Base-by-base conservation (phyloP, 73 alveolate species). In the Paramecium sonneborni region DNA sequence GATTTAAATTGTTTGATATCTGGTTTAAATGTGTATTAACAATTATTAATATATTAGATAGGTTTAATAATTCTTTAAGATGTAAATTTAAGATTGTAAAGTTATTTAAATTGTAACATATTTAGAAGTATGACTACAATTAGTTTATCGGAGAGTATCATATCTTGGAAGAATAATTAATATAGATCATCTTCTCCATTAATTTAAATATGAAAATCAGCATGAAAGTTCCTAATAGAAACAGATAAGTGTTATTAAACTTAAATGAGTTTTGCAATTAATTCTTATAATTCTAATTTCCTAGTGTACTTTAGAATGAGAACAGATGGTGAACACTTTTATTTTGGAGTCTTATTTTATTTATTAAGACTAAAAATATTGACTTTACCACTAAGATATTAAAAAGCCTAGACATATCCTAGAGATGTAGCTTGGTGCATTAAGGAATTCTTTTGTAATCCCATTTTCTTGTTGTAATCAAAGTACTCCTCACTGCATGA, bases 121-220 rank as follows among this genome's bases (percentile, higher is more conserved):
- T 79, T 79, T 2, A 79, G 48, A 2, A 79, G 41, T 1, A 79
- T 46, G 9, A 44, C 72, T 11, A 43, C 20, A n/a, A 79, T 43
- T 0, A 79, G 48, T 44, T 79, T 79, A 7, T 79, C 90, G 2
- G 21, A 46, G 1, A 79, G 55, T 11, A 44, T 79, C 76, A 43
- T 30, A 6, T 79, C 90, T 15, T 38, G 9, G 6, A 41, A 20
- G 41, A 79, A 62, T 46, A 79, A 12, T 24, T 79, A 21, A 79
- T 79, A 79, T 6, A 79, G 55, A 44, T 79, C 74, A 79, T 79
- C 76, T 23, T 79, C 90, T 15, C 57, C 86, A n/a, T 21, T 30
- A 0, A 62, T 32, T 32, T 62, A 6, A 12, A 62, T 62, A 14
- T 62, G 84, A 14, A 62, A 62, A 32, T 62, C 84, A 0, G 84